Base-by-base conservation (phyloP, 176 grass and related monocot species). In the Eragrostis nindensis region DNA sequence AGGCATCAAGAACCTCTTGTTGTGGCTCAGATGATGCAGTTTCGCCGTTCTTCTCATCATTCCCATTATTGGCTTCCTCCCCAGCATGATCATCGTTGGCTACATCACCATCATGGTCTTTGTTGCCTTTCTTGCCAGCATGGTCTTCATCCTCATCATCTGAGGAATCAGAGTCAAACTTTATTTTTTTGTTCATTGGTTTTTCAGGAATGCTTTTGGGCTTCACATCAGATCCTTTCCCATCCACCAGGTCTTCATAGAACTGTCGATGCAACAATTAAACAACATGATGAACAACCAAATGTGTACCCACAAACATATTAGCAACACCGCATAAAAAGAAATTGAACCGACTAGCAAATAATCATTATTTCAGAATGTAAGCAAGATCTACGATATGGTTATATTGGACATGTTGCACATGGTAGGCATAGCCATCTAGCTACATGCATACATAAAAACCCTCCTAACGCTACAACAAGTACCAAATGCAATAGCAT, bases 171-270 rank as follows among this genome's bases (percentile, higher is more conserved):
- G 95, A 92, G 68, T 98, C 88, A 71, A 95, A 98, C 50, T 63
- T 98, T 80, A 95, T 93, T 61, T 68, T 95, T 78, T 87, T 98
- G 81, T 98, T 98, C 38, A 87, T 55, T n/a, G 90, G 90, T 77
- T 93, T 95, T 21, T 68, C 76, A 53, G 80, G 67, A 49, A 85
- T 75, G 47, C 30, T 54, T 54, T 65, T 87, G 82, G 74, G 22
- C 62, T 85, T 83, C 38, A 42, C 82, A 74, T 64, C 32, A 0
- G 69, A 75, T 57, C 86, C 71, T 75, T 89, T 89, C 56, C 85
- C 87, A 52, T 93, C 85, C 44, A 98, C 72, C 25, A 98, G 66
- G 39, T 95, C 92, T 70, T 91, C 92, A 0, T 89, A 98, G 27
- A 95, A 98, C 96, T 98, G 86, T 67, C 82, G 6, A 52, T 81